Percentiles rank a stretch among this genome's conserved stretches.
Evolutionary conservation across 2,329 filamentous ascomycete genomes (phyloP).

Genomic region (Pseudodiploospora longispora): DNA sequence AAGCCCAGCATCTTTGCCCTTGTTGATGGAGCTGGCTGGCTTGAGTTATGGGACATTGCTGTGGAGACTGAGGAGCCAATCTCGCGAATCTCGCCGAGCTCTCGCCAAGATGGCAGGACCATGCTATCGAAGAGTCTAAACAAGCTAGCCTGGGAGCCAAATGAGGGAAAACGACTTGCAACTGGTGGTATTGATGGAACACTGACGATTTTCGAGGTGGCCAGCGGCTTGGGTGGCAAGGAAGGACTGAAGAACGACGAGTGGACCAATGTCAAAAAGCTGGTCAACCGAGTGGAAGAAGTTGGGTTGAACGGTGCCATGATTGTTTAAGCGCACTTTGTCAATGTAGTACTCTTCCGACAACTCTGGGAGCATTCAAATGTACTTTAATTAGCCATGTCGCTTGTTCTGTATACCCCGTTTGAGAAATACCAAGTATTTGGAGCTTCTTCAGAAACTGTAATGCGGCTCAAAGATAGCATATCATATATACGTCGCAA

Average conservation of each 20-base stretch:
- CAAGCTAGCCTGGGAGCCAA: slow-evolving; percentile 87
- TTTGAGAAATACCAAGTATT: neutral
- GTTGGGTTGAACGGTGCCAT: slow-evolving; percentile 43
- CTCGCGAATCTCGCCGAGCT: slow-evolving; percentile 66
- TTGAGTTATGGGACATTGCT: slow-evolving; percentile 94
- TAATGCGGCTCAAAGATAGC: too few species aligned
- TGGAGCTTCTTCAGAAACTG: neutral
- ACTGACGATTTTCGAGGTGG: slow-evolving; percentile 88
- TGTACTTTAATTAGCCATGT: slow-evolving; percentile 4
- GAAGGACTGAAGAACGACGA: slow-evolving; percentile 80
- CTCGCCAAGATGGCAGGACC: slow-evolving; percentile 54
- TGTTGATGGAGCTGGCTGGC: slow-evolving; percentile 83
- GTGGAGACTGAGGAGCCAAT: slow-evolving; percentile 89
- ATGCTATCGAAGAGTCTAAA: slow-evolving; percentile 83
- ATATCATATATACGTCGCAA: too few species aligned
- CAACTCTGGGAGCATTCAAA: neutral
- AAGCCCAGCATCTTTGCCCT: slow-evolving; percentile 92
- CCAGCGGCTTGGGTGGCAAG: slow-evolving; percentile 70
- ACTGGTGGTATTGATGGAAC: slow-evolving; percentile 89
- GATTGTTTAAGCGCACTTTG: slow-evolving; percentile 21
- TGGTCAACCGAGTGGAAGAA: slow-evolving; percentile 68
- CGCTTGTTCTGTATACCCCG: slow-evolving; percentile 9
- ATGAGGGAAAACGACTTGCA: slow-evolving; percentile 77
- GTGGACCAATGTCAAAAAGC: slow-evolving; percentile 87
- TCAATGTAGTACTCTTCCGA: neutral